Conservation (phyloP, 768 basidiomycete species). For the Exidia glandulosa region DNA sequence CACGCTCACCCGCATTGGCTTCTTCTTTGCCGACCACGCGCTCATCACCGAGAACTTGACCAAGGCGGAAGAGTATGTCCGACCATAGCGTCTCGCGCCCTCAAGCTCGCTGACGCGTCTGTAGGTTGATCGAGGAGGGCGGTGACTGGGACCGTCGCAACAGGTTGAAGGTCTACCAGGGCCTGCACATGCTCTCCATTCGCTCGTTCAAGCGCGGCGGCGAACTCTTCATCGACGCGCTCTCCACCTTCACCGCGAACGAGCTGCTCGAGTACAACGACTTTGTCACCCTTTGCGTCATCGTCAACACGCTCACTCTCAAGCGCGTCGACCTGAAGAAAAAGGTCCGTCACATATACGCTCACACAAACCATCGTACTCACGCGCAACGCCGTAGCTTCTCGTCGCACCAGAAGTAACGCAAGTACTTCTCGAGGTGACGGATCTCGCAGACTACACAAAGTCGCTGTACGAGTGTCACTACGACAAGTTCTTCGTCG, state of each 20-base stretch:
- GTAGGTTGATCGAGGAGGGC: slow-evolving; percentile 81
- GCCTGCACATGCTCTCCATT: slow-evolving; percentile 71
- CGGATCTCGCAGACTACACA: slow-evolving; percentile 70
- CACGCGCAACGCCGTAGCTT: slow-evolving; percentile 35
- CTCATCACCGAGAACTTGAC: slow-evolving; percentile 62
- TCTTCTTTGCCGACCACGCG: slow-evolving; percentile 76
- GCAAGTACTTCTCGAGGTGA: slow-evolving; percentile 71
- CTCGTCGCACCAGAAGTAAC: slow-evolving; percentile 81
- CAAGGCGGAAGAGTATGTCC: slow-evolving; percentile 67
- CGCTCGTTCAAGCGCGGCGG: slow-evolving; percentile 85
- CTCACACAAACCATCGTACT: neutral
- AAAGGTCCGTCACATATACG: slow-evolving; percentile 40
- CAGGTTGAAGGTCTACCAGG: slow-evolving; percentile 91
- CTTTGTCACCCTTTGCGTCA: slow-evolving; percentile 77
- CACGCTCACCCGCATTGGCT: slow-evolving; percentile 75
- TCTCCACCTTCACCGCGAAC: slow-evolving; percentile 89
- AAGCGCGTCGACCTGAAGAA: slow-evolving; percentile 83
- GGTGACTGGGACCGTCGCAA: slow-evolving; percentile 98
- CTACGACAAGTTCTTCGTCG: slow-evolving; percentile 88
- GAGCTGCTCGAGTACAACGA: slow-evolving; percentile 84
- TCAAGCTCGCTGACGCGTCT: neutral
- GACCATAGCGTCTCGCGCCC: neutral
- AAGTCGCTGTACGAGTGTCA: slow-evolving; percentile 87
- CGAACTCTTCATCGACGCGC: slow-evolving; percentile 79
- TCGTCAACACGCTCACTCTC: slow-evolving; percentile 66